Evolutionary conservation across 345 rosid genomes (phyloP), one percentile per base, ranked within the genome.

Genomic region (Gossypium rotundifolium): DNA sequence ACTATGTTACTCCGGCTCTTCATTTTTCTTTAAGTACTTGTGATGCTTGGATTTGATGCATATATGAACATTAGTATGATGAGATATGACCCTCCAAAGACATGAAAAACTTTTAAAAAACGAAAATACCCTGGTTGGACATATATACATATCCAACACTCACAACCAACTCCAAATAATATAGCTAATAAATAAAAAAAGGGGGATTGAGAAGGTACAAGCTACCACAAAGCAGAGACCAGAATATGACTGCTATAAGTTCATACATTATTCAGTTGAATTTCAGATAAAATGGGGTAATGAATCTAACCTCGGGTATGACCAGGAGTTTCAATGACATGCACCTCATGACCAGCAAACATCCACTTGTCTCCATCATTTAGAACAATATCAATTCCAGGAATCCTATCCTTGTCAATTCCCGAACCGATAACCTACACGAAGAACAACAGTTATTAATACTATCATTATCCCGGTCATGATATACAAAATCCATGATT

Each of bases 301-400:
- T 20, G 61, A 74, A 75, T 74, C 49, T 42, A 72, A 95, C 99
- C 99, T 91, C 79, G 87, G 38, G 98, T 93, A 81, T 90, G 97
- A 46, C 98, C 98, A 78, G 99, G 99, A 81, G 98, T 96, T 74
- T 89, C 92, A 74, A 96, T 85, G 65, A 96, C 76, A 33, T 81
- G 86, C 79, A 84, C 97, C 83, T 93, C 99, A 82, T 96, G 99
- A 64, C 98, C 98, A n/a, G 96, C 99, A 81, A 96, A 96, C 98
- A 93, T 96, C 99, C 99, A 96, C 67, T 84, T 93, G 73, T 96
- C 99, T 74, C 89, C 87, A 86, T 90, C 96, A 60, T 85, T 90
- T 74, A 96, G 83, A 77, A 65, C 85, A 70, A 93, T 93, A 79
- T 96, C 99, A 79, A 96, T 89, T 46, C 95, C 99, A 40, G 99